These are phyloP conservation scores for Tarenaya hassleriana DNA, from an alignment of 345 rosid genomes.

Conservation along the genomic window DNA sequence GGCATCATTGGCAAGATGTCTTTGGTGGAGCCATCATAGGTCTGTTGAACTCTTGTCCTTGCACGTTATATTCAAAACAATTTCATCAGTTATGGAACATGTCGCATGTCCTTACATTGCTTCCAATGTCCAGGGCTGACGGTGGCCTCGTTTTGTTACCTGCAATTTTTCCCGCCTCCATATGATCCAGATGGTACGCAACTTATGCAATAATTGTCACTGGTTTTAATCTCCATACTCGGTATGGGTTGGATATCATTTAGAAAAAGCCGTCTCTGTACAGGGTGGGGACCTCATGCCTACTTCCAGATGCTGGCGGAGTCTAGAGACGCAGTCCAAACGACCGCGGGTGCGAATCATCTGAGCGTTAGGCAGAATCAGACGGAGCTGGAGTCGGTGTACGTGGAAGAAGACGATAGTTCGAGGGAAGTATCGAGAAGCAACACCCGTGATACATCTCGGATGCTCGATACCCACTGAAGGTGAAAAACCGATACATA, in stretches of 20 bases:
- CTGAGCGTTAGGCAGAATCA: constrained; percentile 25
- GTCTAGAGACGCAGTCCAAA: constrained; percentile 36
- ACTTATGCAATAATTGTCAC: constrained; percentile 13
- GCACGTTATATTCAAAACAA: constrained; percentile 2
- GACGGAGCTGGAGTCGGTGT: constrained; percentile 47
- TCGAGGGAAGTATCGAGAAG: constrained; percentile 29
- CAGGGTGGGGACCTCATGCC: constrained; percentile 99
- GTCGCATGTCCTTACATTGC: constrained; percentile 11
- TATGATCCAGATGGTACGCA: constrained; percentile 54
- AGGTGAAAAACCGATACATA: too few relatives aligned
- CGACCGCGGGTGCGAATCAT: constrained; percentile 25
- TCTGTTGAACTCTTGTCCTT: constrained; percentile 17
- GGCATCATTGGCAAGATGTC: constrained; percentile 99
- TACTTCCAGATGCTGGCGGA: constrained; percentile 83
- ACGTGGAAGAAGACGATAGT: constrained; percentile 38
- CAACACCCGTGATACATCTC: too few relatives aligned
- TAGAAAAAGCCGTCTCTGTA: constrained; percentile 11
- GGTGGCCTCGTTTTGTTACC: constrained; percentile 59
- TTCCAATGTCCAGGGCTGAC: constrained; percentile 40
- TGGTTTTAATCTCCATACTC: neutral
- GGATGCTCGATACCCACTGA: too few relatives aligned
- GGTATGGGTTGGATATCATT: neutral
- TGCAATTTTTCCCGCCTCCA: constrained; percentile 76
- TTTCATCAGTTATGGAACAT: constrained; percentile 1
- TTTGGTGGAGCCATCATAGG: constrained; percentile 86